Base-by-base conservation (phyloP, 176 grass and related monocot genomes). In the Rhynchospora tenuis region DNA sequence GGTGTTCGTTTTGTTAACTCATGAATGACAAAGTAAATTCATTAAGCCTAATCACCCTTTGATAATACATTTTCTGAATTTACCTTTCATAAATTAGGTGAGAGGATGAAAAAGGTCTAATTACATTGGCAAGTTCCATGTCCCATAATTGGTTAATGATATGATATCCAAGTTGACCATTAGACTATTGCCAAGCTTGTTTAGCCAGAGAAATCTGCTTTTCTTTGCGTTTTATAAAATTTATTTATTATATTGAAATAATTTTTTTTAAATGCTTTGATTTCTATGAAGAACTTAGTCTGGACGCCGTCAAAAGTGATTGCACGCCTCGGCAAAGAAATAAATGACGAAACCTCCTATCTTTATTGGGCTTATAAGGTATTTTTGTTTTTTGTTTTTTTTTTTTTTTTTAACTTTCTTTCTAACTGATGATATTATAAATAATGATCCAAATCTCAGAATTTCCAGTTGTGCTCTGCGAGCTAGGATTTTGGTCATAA, bases 251-350 rank as follows among this genome's bases (percentile, higher is more conserved):
- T 79, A 58, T 81, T 67, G 0, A 0, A 67, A 10, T 3, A 67
- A 10, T 3, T 62, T 48, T 48, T 81, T 67, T 15, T 60, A 33
- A 75, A 55, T 76, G 24, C 73, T 61, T 81, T 23, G 69, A 12
- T 33, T 24, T 90, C 22, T 31, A 19, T 81, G 75, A 79, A 98
- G 95, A 93, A 91, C 85, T 29, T 84, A 50, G 80, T 94, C 33
- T 98, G 95, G 95, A 91, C 91, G 78, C 95, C 95, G 27, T 98
- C 91, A 38, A 98, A 95, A 77, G 95, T 95, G 81, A 93, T 98
- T 81, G 83, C 91, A 69, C 89, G 88, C 69, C 92, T 98, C 59
- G 95, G 95, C 26, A 98, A 98, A 89, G 91, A 95, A 91, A 98
- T 98, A 87, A 91, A 95, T 31, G 89, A 95, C 20, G 86, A 91